Evolutionary conservation across 495 filamentous ascomycete genomes (phyloP).

Genomic region (Xylaria intraflava): DNA sequence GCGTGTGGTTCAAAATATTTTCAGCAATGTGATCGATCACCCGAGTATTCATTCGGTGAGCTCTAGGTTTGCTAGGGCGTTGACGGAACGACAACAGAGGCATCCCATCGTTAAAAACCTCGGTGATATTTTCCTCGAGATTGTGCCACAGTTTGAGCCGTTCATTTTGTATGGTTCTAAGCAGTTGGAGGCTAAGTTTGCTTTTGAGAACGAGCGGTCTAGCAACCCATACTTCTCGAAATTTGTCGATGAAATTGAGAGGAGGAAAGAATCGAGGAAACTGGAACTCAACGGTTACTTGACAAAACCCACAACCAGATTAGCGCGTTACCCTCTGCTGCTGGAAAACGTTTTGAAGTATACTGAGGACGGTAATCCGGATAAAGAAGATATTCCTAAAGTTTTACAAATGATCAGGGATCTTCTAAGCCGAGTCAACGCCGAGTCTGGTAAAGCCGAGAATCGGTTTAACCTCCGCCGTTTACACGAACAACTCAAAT

Average conservation of each 20-base stretch:
- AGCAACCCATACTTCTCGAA: conserved; percentile 78
- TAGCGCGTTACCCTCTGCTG: conserved; percentile 90
- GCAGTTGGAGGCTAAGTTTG: conserved; percentile 93
- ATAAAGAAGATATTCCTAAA: conserved; percentile 85
- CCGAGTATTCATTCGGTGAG: conserved; percentile 80
- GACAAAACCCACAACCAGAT: conserved; percentile 93
- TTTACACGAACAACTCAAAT: conserved; percentile 83
- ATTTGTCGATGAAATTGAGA: conserved; percentile 96
- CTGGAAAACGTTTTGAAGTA: conserved; percentile 88
- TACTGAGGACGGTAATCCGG: conserved; percentile 77
- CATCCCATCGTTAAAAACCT: conserved; percentile 79
- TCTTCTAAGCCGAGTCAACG: conserved; percentile 80
- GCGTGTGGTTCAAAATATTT: conserved; percentile 87
- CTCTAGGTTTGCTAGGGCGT: conserved; percentile 71
- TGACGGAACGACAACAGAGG: conserved; percentile 88
- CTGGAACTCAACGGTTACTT: conserved; percentile 96
- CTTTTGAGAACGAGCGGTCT: conserved; percentile 93
- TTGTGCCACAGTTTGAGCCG: conserved; percentile 84
- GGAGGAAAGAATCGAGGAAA: conserved; percentile 93
- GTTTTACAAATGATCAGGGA: conserved; percentile 80
- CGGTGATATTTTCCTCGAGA: conserved; percentile 91
- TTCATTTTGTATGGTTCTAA: conserved; percentile 97
- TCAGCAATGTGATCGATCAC: conserved; percentile 85
- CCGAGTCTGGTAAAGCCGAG: conserved; percentile 92
- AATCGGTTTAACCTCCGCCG: conserved; percentile 95